These are phyloP conservation scores for Niebla homalea DNA, from an alignment of 495 filamentous ascomycete genomes.

Conservation along the genomic window DNA sequence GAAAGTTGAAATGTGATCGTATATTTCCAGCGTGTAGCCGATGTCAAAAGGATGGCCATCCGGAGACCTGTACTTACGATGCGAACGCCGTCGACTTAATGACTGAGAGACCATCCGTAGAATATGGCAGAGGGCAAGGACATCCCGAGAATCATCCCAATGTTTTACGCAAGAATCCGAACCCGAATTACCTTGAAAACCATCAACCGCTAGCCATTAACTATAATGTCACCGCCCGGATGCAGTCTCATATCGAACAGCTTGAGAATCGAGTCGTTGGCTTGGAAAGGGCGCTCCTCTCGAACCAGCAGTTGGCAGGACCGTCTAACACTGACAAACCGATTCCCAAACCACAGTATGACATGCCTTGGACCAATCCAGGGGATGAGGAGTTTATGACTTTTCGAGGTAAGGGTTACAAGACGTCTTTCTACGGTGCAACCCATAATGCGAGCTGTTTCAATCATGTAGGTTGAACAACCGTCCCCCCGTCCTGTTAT, in stretches of 20 bases:
- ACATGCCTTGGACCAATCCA: not conserved
- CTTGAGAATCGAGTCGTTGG: slow-evolving; percentile 8
- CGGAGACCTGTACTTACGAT: slow-evolving; percentile 18
- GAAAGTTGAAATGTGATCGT: slow-evolving; percentile 27
- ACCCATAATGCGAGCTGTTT: slow-evolving; percentile 32
- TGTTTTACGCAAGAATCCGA: too few species aligned
- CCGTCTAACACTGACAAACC: too few species aligned
- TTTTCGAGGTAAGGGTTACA: slow-evolving; percentile 36
- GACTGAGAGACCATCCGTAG: not conserved
- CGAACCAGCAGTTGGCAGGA: not conserved
- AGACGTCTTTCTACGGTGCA: slow-evolving; percentile 36
- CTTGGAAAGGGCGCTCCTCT: slow-evolving; percentile 3
- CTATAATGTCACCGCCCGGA: not conserved
- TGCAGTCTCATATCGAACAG: slow-evolving; percentile 2
- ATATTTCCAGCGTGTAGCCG: slow-evolving; percentile 23
- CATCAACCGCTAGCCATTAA: not conserved
- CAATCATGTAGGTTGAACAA: slow-evolving; percentile 27
- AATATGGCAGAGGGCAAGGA: too few species aligned
- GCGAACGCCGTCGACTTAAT: slow-evolving; percentile 2
- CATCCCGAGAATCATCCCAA: too few species aligned
- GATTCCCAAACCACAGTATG: not conserved
- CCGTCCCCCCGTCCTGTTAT: not conserved
- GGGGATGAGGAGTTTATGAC: slow-evolving; percentile 18
- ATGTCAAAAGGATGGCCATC: slow-evolving; percentile 20
- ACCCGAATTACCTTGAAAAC: too few species aligned